Conservation (phyloP, 176 grass and related monocot genomes). For the Elymus sibiricus region DNA sequence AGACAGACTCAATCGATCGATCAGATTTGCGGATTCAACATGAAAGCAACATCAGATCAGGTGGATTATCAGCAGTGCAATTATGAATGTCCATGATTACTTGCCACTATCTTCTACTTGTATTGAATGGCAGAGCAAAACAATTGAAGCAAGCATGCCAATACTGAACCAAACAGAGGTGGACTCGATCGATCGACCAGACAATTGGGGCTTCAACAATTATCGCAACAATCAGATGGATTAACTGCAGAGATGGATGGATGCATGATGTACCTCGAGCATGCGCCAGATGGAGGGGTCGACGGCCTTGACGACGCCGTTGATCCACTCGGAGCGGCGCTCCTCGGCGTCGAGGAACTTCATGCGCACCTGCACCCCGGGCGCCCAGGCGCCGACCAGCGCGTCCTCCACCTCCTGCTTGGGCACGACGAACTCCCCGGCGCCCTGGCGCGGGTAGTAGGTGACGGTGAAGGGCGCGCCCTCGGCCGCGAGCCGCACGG, state of each 20-base stretch:
- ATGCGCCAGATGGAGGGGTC: constrained; percentile 46
- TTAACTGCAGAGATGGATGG: no score
- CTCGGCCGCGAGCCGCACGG: constrained; percentile 31
- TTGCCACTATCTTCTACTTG: neutral
- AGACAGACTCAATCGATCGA: neutral
- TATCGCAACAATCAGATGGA: neutral
- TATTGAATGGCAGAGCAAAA: neutral
- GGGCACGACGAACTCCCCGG: constrained; percentile 61
- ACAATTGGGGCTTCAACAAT: neutral
- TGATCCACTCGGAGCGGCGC: constrained; percentile 27
- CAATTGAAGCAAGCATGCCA: neutral
- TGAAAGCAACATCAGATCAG: neutral
- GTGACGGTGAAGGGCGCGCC: constrained; percentile 44
- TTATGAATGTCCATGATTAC: neutral
- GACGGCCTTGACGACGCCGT: constrained; percentile 37
- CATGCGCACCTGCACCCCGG: constrained; percentile 43
- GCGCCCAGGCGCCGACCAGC: neutral
- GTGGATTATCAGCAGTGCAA: neutral
- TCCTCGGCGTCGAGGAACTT: constrained; percentile 47
- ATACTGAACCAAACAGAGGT: neutral
- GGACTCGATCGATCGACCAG: neutral
- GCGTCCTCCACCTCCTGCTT: constrained; percentile 43
- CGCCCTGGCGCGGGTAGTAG: constrained; percentile 50
- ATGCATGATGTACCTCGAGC: constrained; percentile 33
- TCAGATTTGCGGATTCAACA: neutral